phyloP scores from a whole-genome alignment of 108 stramenopile genomes.

The Chaetoceros tenuissimus region DNA sequence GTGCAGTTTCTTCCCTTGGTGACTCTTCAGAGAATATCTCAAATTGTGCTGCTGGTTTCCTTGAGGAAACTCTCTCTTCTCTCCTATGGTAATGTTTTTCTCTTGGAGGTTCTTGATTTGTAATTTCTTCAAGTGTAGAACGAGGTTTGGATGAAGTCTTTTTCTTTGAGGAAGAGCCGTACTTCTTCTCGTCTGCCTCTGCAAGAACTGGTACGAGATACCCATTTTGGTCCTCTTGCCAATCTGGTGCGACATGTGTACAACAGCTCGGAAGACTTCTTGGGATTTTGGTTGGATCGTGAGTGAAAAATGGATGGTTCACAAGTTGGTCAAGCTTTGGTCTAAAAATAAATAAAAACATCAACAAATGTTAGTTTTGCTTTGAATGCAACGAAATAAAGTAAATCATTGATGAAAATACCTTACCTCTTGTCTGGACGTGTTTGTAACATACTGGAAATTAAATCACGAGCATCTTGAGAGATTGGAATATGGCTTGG shows the following conservation, averaged over 20 bases:
- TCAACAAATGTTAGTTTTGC: too few relatives aligned
- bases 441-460: constrained; percentile 84
- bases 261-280: constrained; percentile 46
- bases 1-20: not conserved
- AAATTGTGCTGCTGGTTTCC: not conserved
- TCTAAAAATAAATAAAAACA: constrained; percentile 18
- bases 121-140: not conserved
- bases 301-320: constrained; percentile 76
- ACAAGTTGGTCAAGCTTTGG: constrained; percentile 68
- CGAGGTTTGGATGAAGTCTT: not conserved
- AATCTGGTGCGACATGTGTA: constrained; percentile 48
- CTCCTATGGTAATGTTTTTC: not conserved
- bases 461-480: constrained; percentile 72
- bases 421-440: constrained; percentile 68
- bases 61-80: not conserved
- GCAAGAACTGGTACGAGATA: constrained; percentile 19
- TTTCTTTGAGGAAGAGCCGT: not conserved
- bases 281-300: constrained; percentile 36
- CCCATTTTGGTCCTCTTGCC: constrained; percentile 46
- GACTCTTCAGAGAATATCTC: not conserved
- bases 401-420: not conserved
- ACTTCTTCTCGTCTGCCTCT: not conserved
- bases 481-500: constrained; percentile 72
- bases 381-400: constrained; percentile 1
- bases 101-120: not conserved